A percentile compares a stretch with the other conserved stretches of the same genome.
Conservation (phyloP, 352 stramenopile species). For the Phytophthora megakarya region DNA sequence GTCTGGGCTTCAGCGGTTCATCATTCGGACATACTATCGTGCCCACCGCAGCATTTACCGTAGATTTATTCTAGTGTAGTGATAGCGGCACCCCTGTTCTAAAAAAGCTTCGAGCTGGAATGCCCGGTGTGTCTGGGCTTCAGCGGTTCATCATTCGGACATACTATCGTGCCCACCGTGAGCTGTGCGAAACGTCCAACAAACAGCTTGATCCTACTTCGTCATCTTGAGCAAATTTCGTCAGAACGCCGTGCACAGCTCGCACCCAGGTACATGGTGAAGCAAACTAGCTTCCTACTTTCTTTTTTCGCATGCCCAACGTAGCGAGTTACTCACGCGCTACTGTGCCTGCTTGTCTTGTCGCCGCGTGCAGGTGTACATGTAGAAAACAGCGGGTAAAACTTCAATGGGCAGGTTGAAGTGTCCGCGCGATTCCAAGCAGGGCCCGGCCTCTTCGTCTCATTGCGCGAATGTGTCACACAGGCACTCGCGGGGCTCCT, state of each 20-base stretch:
- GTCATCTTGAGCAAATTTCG: not conserved
- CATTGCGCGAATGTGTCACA: conserved; percentile 12
- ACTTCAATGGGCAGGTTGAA: conserved; percentile 14
- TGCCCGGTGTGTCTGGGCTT: not conserved
- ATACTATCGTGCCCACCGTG: conserved; percentile 15
- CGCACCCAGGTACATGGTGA: not conserved
- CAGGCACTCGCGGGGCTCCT: not conserved
- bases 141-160: not conserved
- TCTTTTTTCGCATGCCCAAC: conserved; percentile 14
- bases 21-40: conserved; percentile 10
- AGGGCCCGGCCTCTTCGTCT: conserved; percentile 2
- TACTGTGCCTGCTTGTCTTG: conserved; percentile 30
- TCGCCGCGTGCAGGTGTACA: conserved; percentile 15
- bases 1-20: not conserved
- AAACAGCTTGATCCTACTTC: not conserved
- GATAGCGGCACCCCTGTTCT: too few relatives aligned
- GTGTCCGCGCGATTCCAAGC: conserved; percentile 16
- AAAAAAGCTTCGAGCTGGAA: too few relatives aligned
- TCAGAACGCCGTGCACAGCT: not conserved
- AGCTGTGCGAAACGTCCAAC: conserved; percentile 16
- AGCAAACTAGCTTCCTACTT: not conserved
- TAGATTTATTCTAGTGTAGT: not conserved
- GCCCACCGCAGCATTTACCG: not conserved
- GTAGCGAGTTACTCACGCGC: conserved; percentile 18
- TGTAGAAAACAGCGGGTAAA: conserved; percentile 13